phyloP scores from a whole-genome alignment of 495 filamentous ascomycete genomes.

The Annulohypoxylon stygium region DNA sequence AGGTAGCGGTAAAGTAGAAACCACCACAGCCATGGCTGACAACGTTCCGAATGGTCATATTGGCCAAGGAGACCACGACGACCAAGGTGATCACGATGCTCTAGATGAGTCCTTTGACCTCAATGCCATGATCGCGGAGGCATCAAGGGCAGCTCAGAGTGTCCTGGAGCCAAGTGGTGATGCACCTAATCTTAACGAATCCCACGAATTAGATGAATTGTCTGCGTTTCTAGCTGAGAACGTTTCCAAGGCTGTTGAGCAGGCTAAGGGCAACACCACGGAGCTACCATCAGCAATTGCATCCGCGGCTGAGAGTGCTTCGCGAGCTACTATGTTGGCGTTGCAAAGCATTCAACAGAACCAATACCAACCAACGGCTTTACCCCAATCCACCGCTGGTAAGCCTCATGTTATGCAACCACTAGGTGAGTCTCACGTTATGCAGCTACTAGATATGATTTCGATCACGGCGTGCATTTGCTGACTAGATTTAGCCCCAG shows the following conservation, averaged over 20 bases:
- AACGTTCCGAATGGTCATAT: constrained; percentile 31
- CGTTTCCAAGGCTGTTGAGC: constrained; percentile 51
- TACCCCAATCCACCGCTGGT: constrained; percentile 51
- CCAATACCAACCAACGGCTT: constrained; percentile 52
- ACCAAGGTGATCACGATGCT: no score
- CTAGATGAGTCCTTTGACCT: constrained; percentile 46
- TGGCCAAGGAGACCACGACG: constrained; percentile 10
- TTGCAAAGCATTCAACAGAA: constrained; percentile 53
- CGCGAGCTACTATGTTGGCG: constrained; percentile 50
- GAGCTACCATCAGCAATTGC: constrained; percentile 51
- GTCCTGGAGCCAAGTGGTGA: constrained; percentile 33
- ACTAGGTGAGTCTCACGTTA: constrained; percentile 43
- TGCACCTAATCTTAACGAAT: constrained; percentile 24
- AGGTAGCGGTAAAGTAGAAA: constrained; percentile 58
- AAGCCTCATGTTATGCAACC: constrained; percentile 23
- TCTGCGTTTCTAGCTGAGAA: constrained; percentile 52
- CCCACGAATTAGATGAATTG: constrained; percentile 46
- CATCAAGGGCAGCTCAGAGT: constrained; percentile 50
- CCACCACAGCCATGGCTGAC: constrained; percentile 55
- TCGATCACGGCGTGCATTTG: neutral
- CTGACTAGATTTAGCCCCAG: constrained; percentile 34
- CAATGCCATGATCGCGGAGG: constrained; percentile 52
- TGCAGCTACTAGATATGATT: neutral
- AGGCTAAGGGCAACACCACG: constrained; percentile 45
- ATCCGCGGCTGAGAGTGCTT: constrained; percentile 52